Evolutionary conservation across 345 rosid genomes (phyloP).

Genomic region (Brassica cretica): DNA sequence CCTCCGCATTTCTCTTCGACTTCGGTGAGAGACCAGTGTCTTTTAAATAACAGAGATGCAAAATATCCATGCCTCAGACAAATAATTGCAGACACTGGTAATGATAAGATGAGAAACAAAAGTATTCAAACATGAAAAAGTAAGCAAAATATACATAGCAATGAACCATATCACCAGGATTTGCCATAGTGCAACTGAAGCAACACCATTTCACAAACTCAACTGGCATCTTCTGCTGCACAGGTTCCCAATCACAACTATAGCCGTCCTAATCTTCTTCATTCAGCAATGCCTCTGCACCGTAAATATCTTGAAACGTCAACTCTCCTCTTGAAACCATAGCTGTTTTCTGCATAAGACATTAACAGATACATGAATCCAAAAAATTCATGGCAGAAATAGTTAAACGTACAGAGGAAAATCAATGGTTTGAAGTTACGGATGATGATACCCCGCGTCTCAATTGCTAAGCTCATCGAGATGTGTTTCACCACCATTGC

Average conservation of each 20-base stretch:
- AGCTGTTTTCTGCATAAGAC: slow-evolving; percentile 47
- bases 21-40: too few species aligned
- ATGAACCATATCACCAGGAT: too few species aligned
- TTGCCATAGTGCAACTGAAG: slow-evolving; percentile 85
- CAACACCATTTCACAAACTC: slow-evolving; percentile 87
- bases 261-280: too few species aligned
- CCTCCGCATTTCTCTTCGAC: too few species aligned
- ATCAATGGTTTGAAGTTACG: slow-evolving; percentile 37
- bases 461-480: slow-evolving; percentile 43
- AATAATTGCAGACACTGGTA: not conserved
- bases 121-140: not conserved
- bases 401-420: not conserved
- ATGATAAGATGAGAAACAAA: not conserved
- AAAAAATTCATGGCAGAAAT: not conserved
- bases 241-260: too few species aligned
- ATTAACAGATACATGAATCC: not conserved
- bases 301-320: slow-evolving; percentile 73
- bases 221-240: too few species aligned
- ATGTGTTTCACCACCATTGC: slow-evolving; percentile 39
- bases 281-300: slow-evolving; percentile 43
- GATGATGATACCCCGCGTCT: slow-evolving; percentile 40
- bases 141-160: slow-evolving; percentile 45
- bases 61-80: slow-evolving; percentile 62
- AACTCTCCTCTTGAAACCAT: slow-evolving; percentile 53
- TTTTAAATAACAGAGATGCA: too few species aligned